Evolutionary conservation across 768 basidiomycete species (phyloP).

Genomic region (Sporobolomyces phaffii): DNA sequence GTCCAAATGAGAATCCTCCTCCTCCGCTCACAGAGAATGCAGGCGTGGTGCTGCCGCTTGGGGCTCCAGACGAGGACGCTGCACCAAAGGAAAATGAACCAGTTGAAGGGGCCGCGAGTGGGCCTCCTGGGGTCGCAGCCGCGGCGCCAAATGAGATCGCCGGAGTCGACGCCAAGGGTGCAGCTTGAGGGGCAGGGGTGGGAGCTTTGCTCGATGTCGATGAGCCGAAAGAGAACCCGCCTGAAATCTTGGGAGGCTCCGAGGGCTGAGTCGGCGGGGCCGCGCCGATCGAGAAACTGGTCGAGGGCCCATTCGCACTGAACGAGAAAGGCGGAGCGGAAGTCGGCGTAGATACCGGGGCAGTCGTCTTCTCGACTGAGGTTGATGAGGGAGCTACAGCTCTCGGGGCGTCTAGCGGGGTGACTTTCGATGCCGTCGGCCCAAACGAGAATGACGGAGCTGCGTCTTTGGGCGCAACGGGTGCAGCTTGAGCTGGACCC

Average conservation of each 20-base stretch:
- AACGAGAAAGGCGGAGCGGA: too few relatives aligned
- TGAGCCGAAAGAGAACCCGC: background rate
- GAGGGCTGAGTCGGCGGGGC: background rate
- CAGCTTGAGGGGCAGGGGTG: too few relatives aligned
- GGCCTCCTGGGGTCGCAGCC: background rate
- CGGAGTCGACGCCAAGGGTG: too few relatives aligned
- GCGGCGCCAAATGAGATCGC: too few relatives aligned
- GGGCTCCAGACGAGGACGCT: background rate
- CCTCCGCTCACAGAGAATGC: background rate
- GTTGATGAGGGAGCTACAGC: background rate
- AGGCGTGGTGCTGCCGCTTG: background rate
- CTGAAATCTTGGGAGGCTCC: too few relatives aligned
- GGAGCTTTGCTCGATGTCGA: background rate
- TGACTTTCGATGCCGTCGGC: background rate
- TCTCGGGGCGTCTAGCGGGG: background rate
- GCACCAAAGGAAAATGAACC: background rate
- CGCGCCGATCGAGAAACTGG: background rate
- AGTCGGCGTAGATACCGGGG: too few relatives aligned
- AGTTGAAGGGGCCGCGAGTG: too few relatives aligned
- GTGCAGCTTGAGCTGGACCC: background rate
- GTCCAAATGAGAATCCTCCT: background rate
- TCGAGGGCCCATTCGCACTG: background rate
- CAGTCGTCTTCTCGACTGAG: too few relatives aligned
- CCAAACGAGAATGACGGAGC: slow-evolving; percentile 12
- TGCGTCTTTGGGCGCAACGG: background rate